These are phyloP conservation scores for Ophiocordyceps camponoti-floridani DNA, from an alignment of 2,329 filamentous ascomycete genomes.

Conservation along the genomic window DNA sequence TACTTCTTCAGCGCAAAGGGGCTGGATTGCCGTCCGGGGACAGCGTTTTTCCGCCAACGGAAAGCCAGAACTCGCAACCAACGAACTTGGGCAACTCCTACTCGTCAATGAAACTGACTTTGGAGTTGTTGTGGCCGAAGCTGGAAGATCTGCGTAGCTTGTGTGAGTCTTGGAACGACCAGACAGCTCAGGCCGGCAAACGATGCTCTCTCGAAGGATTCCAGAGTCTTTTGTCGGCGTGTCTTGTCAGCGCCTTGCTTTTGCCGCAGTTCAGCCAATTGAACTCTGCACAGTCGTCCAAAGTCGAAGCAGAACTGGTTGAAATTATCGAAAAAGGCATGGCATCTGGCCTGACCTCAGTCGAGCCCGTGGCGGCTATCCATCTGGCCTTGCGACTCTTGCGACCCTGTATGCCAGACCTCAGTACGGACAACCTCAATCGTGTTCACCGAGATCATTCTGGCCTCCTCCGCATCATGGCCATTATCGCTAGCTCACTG, in stretches of 20 bases:
- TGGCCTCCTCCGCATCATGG: constrained; percentile 24
- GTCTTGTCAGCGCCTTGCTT: constrained; percentile 25
- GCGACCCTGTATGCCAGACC: constrained; percentile 26
- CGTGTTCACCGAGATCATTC: constrained; percentile 18
- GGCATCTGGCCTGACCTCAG: constrained; percentile 19
- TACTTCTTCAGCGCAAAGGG: constrained; percentile 25
- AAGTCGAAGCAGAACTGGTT: constrained; percentile 25
- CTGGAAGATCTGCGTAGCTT: constrained; percentile 28
- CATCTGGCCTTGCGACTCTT: constrained; percentile 27
- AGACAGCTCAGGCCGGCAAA: constrained; percentile 22
- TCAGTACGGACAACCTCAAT: constrained; percentile 19
- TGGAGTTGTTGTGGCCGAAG: constrained; percentile 36
- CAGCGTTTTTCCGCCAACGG: constrained; percentile 1
- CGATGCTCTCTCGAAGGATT: constrained; percentile 35
- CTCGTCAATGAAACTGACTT: constrained; percentile 28
- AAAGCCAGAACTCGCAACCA: constrained; percentile 4
- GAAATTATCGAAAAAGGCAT: constrained; percentile 22
- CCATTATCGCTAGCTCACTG: constrained; percentile 16
- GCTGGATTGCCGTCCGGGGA: background rate
- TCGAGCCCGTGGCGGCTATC: constrained; percentile 26
- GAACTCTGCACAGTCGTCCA: constrained; percentile 28
- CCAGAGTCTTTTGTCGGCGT: constrained; percentile 31
- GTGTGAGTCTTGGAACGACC: constrained; percentile 27
- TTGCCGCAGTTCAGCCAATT: constrained; percentile 27
- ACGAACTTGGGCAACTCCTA: constrained; percentile 16